These are phyloP conservation scores for Oropetium thomaeum DNA, from an alignment of 176 grass and related monocot species.

Conservation along the genomic window DNA sequence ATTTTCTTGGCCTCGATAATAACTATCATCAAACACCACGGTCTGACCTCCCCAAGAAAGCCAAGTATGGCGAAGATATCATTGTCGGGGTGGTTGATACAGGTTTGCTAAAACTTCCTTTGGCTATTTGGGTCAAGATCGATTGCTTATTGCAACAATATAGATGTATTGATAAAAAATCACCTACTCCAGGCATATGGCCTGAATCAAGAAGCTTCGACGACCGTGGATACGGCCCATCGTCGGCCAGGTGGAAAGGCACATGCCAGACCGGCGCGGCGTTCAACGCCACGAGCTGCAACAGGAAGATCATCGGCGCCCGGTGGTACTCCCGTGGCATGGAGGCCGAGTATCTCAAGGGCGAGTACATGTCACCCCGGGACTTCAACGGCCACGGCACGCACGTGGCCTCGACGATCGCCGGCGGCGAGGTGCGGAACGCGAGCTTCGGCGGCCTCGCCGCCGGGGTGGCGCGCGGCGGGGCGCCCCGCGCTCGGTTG, in stretches of 20 bases:
- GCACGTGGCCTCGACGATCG: conserved; percentile 50
- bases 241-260: conserved; percentile 49
- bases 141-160: too few relatives aligned
- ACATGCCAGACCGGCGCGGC: conserved; percentile 28
- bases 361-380: conserved; percentile 38
- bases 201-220: conserved; percentile 68
- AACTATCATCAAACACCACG: neutral
- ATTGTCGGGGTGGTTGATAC: neutral
- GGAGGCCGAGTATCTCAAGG: neutral
- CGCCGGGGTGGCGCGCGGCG: conserved; percentile 40
- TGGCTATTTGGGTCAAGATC: neutral
- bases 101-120: neutral
- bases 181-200: conserved; percentile 42
- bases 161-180: too few relatives aligned
- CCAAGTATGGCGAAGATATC: neutral
- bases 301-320: conserved; percentile 58
- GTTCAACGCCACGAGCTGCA: conserved; percentile 43
- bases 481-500: conserved; percentile 45
- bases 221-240: conserved; percentile 31
- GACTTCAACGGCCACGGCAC: conserved; percentile 39
- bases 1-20: neutral
- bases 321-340: conserved; percentile 37
- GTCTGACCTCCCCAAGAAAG: neutral
- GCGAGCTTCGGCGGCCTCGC: conserved; percentile 33
- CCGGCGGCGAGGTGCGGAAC: conserved; percentile 26